Evolutionary conservation across 441 rosid genomes (phyloP), one percentile per base, ranked within the genome.

Genomic region (Flueggea neowawraea): DNA sequence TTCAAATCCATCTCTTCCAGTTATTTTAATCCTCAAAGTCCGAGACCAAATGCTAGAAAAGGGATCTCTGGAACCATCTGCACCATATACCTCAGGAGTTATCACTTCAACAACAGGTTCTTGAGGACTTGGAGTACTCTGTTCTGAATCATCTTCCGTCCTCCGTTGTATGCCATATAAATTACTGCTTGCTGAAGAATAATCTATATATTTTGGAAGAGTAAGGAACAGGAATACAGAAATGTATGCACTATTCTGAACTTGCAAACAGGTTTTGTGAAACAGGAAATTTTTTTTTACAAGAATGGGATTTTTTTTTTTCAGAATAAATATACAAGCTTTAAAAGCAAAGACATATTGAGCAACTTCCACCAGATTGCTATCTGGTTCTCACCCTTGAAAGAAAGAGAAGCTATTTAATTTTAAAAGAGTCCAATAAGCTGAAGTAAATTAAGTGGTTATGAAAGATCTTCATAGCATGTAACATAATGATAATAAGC

Each of bases 1-100:
- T 82, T 94, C 97, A 53, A 80, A 69, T 51, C 96, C 96, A 68
- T 94, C 94, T 45, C 86, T 80, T 70, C 96, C 97, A 14, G 87
- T 89, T 66, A 91, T 82, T 69, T 79, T 89, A 66, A 94, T 69
- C 76, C 96, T 87, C 79, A 94, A 57, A 49, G 81, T 78, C 68
- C 97, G 84, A 60, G 95, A 83, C 97, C 97, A 94, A 68, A 86
- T 83, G 39, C 86, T 75, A 28, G 91, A 77, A 74, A 93, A 93
- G 6, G 95, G 82, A 62, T 59, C 72, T 81, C 84, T 84, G 50
- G 94, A 75, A 62, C 80, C 74, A 76, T 78, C 96, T 75, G 83
- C 78, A 71, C 78, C 82, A 75, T 78, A 82, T 32, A 79, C 84
- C 53, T 87, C 88, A 66, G 97, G 97, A 73, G 84, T 84, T 41